Evolutionary conservation across 2,329 filamentous ascomycete genomes (phyloP).

Genomic region (Clarireedia paspali): DNA sequence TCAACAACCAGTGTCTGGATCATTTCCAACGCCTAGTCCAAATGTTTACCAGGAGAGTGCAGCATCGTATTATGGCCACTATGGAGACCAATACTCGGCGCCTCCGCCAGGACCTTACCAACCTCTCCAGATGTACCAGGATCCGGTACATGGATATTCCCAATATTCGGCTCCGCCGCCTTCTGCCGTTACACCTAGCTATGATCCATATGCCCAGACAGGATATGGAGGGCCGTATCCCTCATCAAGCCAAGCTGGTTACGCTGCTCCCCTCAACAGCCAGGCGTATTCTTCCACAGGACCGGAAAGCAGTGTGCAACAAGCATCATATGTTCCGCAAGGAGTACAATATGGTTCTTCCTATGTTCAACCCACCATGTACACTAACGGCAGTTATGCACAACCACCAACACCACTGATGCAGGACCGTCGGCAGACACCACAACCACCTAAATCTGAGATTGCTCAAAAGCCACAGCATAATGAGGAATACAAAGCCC

Average conservation of each 20-base stretch:
- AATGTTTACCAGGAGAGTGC: conserved; percentile 26
- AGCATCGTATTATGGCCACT: conserved; percentile 30
- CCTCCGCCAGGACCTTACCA: conserved; percentile 26
- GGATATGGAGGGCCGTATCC: conserved; percentile 21
- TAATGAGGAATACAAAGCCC: conserved; percentile 37
- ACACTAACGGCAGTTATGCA: conserved; percentile 11
- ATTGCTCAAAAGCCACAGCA: conserved; percentile 21
- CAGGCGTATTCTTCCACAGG: conserved; percentile 16
- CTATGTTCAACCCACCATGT: conserved; percentile 20
- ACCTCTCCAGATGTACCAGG: conserved; percentile 23
- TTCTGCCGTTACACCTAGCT: conserved; percentile 14
- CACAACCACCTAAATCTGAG: conserved; percentile 17
- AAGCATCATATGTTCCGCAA: conserved; percentile 16
- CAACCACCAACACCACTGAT: not conserved
- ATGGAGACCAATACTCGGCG: conserved; percentile 27
- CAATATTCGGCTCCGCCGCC: conserved; percentile 23
- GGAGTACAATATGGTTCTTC: conserved; percentile 13
- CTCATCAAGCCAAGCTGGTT: conserved; percentile 14
- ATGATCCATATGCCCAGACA: conserved; percentile 22
- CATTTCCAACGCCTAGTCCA: conserved; percentile 16
- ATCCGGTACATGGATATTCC: conserved; percentile 15
- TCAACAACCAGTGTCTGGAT: conserved; percentile 19
- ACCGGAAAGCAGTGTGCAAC: conserved; percentile 15
- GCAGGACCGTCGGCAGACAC: conserved; percentile 17
- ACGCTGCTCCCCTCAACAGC: conserved; percentile 13